Base-by-base conservation (phyloP, 2,329 filamentous ascomycete genomes). In the Hymenoscyphus repandus region DNA sequence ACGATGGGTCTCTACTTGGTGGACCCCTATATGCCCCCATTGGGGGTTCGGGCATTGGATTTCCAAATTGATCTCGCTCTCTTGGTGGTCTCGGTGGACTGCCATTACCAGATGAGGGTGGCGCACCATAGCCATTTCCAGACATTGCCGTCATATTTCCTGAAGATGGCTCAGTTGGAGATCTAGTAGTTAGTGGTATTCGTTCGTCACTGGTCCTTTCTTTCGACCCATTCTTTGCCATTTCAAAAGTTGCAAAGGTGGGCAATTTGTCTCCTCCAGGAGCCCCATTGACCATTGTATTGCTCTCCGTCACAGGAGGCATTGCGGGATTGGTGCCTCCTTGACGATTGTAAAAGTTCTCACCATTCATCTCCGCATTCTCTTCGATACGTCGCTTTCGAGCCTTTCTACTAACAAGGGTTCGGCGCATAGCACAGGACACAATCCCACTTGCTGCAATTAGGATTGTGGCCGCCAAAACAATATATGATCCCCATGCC, bases 311-410 rank as follows among this genome's bases (percentile, higher is more conserved):
- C 55, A 75, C 70, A 5, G 66, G 64, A 4, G 71, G 66, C 1
- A 70, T 70, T 67, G 36, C 69, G 62, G 33, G 51, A 22, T 40
- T 43, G 30, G 59, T 55, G 13, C 54, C 40, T 9, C 55, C 60
- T 68, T 86, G 81, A 52, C 85, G 78, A 62, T 85, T 86, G 70
- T 95, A 96, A 67, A 86, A 96, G 65, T 91, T 93, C 63, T 93
- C 84, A 27, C 92, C 92, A 66, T 88, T 97, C 91, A 97, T 97
- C 67, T 97, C 91, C 6, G 91, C 89, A 66, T 97, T 96, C 68
- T 95, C 88, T 2, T 84, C 90, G 65, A 97, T 95, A 41, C 90
- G 82, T 74, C 85, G 89, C 76, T 93, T 91, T 55, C 91, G 81
- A n/a, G 91, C 88, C 72, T 96, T 96, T 62, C 92, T 82, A 68